Base-by-base conservation (phyloP, 1,284 basidiomycete genomes). In the Porodaedalea pini region DNA sequence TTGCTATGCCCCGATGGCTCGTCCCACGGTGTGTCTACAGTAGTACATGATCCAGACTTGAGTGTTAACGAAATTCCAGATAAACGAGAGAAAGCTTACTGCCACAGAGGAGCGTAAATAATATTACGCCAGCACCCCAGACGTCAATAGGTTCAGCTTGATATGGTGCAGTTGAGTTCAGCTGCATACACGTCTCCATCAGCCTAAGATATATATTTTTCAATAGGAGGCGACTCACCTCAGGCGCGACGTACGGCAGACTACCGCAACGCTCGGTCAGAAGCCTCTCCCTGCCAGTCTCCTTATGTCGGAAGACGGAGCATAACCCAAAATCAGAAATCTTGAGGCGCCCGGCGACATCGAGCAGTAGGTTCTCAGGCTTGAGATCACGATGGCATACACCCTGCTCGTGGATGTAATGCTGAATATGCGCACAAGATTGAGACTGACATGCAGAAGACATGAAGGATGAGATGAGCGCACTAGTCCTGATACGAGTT, bases 311-410 rank as follows among this genome's bases (percentile, higher is more conserved):
- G 75, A 88, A 99, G 0, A 98, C 93, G 0, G 92, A 86, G 32
- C 92, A 95, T 1, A 99, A 78, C 0, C 97, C 97, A 71, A 98
- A 99, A 68, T 99, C 96, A 1, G 92, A 91, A 51, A 99, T 88
- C 69, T 98, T 98, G 65, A 98, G 82, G 25, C 77, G 78, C 34
- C 89, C 92, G 10, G 87, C 83, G 0, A 80, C 80, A 59, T 93
- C 89, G 2, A 97, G 81, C 2, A 97, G 79, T 1, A 97, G 70
- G 66, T 99, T 99, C 70, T 98, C 96, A 0, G 96, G 96, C 70
- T 99, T 99, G 57, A 99, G 81, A 67, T 99, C 96, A 39, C 96
- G 85, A 70, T 99, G 96, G 65, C 92, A 95, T 32, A 98, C 91
- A 43, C 95, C 96, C 75, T 93, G 86, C 4, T 71, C 72, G 68